Evolutionary conservation across 176 grass and related monocot species (phyloP), one percentile per base, ranked within the genome.

Genomic region (Oryza glaberrima): DNA sequence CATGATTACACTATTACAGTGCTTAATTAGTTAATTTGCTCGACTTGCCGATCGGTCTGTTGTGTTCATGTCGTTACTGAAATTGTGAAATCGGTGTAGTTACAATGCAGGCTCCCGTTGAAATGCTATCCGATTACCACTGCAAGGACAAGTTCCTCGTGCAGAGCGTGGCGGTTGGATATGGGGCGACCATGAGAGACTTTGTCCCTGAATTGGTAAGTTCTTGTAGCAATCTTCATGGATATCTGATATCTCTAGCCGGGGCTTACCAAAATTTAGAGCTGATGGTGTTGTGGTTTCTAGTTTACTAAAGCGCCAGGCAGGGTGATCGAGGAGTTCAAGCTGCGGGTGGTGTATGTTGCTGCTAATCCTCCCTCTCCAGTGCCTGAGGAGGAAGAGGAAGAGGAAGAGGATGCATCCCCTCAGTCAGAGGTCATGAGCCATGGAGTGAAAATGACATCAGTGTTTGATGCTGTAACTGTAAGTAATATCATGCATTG

Each of bases 101-200:
- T 14, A 94, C 85, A 64, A 95, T 95, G 93, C 89, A 92, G 70
- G 93, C 91, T 49, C 93, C 88, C 5, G 81, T 72, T 80, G 96
- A 98, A 69, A 66, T 82, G 43, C 85, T 86, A 43, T 35, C 73
- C 30, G 93, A 95, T 77, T 77, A 93, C n/a, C 89, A 92, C 7
- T 95, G 96, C 91, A 98, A 89, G 81, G 96, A 98, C 83, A 98
- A 95, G 40, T 98, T 98, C 89, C 89, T 98, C 16, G 85, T 98
- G 47, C 96, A 98, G 65, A 95, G 96, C 54, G 89, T 90, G 20
- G 65, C 81, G n/a, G 87, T 88, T 34, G 48, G 70, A 65, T 83
- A 93, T 66, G 86, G 77, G 71, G 82, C 85, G 0, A 86, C 83
- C 1, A 34, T 81, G 56, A 94, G 83, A 86, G 91, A 95, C 19